Evolutionary conservation across 1,139 yeast species (phyloP).

Genomic region (Blastobotrys aristatus): DNA sequence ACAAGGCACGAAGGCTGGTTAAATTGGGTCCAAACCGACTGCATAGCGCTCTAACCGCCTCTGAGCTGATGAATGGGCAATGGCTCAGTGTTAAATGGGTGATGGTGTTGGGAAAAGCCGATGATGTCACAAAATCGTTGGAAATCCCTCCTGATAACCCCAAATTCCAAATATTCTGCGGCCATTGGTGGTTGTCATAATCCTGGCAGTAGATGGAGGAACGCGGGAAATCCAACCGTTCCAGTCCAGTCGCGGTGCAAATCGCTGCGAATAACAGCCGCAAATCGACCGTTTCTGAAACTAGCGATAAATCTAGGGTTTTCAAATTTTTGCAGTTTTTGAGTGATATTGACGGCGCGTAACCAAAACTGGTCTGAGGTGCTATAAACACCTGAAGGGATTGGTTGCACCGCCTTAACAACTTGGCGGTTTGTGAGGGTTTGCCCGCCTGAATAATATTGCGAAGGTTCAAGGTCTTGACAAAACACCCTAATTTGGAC

Average conservation of each 20-base stretch:
- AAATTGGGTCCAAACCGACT: conserved; percentile 61
- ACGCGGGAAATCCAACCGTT: conserved; percentile 81
- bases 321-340: conserved; percentile 61
- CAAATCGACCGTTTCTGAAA: conserved; percentile 83
- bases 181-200: conserved; percentile 58
- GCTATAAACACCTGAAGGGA: conserved; percentile 69
- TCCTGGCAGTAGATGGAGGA: conserved; percentile 75
- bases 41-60: conserved; percentile 55
- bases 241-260: conserved; percentile 52
- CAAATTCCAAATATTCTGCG: conserved; percentile 62
- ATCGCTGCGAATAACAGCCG: conserved; percentile 75
- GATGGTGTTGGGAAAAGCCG: conserved; percentile 67
- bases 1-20: conserved; percentile 59
- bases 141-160: conserved; percentile 87
- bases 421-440: conserved; percentile 80
- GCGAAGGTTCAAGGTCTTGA: conserved; percentile 56
- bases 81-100: conserved; percentile 74
- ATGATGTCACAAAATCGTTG: conserved; percentile 63
- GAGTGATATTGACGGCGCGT: conserved; percentile 77
- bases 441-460: conserved; percentile 87
- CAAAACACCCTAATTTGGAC: conserved; percentile 31
- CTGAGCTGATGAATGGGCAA: conserved; percentile 68
- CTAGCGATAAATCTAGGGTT: conserved; percentile 75
- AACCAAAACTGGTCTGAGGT: conserved; percentile 92
- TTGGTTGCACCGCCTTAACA: conserved; percentile 67